Evolutionary conservation across 2,329 filamentous ascomycete genomes (phyloP).

Genomic region (Penicillium glabrum): DNA sequence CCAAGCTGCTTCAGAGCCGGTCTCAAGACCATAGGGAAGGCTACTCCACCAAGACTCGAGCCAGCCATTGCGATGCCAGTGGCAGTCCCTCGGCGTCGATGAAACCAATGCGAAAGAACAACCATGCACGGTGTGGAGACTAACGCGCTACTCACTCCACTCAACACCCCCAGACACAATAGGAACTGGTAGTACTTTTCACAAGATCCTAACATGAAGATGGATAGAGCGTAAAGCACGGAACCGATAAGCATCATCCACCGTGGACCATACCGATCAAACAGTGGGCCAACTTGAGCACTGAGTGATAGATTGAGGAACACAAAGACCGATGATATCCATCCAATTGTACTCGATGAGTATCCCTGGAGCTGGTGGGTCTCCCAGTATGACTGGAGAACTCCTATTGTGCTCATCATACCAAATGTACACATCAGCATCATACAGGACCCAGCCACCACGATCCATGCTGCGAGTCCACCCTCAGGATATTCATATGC

Average conservation of each 20-base stretch:
- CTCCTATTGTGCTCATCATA: conserved; percentile 37
- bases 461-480: conserved; percentile 1
- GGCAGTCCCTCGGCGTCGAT: conserved; percentile 31
- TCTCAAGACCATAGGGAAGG: conserved; percentile 34
- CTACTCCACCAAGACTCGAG: conserved; percentile 31
- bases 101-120: conserved; percentile 41
- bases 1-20: conserved; percentile 28
- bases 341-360: conserved; percentile 47
- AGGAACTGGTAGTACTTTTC: conserved; percentile 51
- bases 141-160: conserved; percentile 34
- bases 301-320: conserved; percentile 48
- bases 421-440: conserved; percentile 16
- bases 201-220: conserved; percentile 51
- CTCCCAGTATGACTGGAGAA: conserved; percentile 49
- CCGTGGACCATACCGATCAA: conserved; percentile 50
- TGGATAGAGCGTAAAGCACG: conserved; percentile 37
- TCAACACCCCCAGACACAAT: conserved; percentile 37
- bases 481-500: conserved; percentile 1
- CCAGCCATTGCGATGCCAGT: conserved; percentile 36
- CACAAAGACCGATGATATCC: conserved; percentile 50
- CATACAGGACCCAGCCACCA: conserved; percentile 1
- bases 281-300: conserved; percentile 51
- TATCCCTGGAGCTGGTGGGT: conserved; percentile 46
- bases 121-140: conserved; percentile 39
- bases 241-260: conserved; percentile 41